phyloP scores from a whole-genome alignment of 148 eudicot species.

The Heliosperma pusillum region DNA sequence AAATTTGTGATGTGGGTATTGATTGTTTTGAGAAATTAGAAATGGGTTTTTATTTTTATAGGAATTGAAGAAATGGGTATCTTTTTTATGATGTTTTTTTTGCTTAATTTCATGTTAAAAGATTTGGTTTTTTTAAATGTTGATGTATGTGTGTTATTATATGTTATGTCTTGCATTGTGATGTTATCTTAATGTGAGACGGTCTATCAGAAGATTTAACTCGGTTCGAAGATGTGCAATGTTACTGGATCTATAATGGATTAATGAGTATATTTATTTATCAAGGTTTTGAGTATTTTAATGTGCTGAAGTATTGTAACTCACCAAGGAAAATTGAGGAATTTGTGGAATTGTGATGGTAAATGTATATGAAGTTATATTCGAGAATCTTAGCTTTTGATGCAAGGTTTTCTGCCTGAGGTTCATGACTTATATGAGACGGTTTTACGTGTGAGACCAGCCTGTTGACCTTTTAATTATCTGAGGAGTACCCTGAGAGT shows the following conservation, averaged over 20 bases:
- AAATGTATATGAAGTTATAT: background rate
- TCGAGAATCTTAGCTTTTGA: conserved; percentile 12
- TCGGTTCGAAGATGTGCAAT: background rate
- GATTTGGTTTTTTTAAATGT: background rate
- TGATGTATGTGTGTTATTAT: background rate
- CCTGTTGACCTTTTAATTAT: background rate
- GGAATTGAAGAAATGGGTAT: conserved; percentile 4
- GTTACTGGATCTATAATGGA: background rate
- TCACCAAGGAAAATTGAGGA: background rate
- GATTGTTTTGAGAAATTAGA: background rate
- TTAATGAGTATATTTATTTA: too few species aligned
- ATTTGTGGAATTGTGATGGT: background rate
- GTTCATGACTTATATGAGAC: background rate
- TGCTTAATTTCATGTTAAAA: background rate
- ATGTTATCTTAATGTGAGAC: background rate
- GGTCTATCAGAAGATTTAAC: background rate
- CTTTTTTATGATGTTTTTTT: background rate
- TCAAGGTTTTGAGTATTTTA: too few species aligned
- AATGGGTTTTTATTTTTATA: conserved; percentile 11
- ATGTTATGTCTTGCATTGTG: too few species aligned
- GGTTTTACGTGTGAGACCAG: too few species aligned
- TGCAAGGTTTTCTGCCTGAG: conserved; percentile 11
- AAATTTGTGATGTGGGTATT: conserved; percentile 12
- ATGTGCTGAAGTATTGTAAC: too few species aligned
- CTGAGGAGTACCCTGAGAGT: too few species aligned